Conservation (phyloP, 2,329 filamentous ascomycete genomes). For the Lachnellula suecica region DNA sequence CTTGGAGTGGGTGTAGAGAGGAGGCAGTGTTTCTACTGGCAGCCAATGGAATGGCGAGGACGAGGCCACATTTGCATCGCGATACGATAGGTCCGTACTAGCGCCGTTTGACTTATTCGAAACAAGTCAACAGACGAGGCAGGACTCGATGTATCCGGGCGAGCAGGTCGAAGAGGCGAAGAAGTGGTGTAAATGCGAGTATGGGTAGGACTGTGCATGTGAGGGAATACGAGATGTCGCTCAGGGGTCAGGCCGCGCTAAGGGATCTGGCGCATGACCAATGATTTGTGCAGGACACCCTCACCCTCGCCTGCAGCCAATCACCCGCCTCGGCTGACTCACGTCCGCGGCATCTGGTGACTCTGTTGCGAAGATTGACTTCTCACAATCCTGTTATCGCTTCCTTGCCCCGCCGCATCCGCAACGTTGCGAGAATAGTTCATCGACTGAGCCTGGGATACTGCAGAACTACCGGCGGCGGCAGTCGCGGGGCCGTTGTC, state of each 20-base stretch:
- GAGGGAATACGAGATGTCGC: conserved; percentile 18
- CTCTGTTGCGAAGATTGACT: conserved; percentile 24
- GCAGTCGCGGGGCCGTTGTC: conserved; percentile 29
- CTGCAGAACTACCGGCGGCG: conserved; percentile 28
- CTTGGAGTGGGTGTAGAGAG: not conserved
- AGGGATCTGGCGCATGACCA: conserved; percentile 28
- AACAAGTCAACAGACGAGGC: not conserved
- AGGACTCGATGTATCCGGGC: not conserved
- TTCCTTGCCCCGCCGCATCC: conserved; percentile 23
- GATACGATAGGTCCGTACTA: not conserved
- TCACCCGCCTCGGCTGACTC: conserved; percentile 17
- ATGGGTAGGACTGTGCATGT: conserved; percentile 8
- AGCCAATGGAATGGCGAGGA: not conserved
- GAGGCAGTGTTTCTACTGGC: not conserved
- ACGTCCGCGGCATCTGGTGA: conserved; percentile 32
- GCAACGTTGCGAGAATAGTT: conserved; percentile 25
- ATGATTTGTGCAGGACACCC: conserved; percentile 28
- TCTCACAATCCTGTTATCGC: conserved; percentile 24
- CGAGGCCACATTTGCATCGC: not conserved
- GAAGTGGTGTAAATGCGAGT: not conserved
- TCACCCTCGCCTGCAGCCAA: conserved; percentile 8
- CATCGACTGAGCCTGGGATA: conserved; percentile 14
- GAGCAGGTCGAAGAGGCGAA: not conserved
- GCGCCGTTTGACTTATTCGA: not conserved
- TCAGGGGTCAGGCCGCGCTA: conserved; percentile 18